Evolutionary conservation across 1,284 basidiomycete genomes (phyloP), one percentile per base, ranked within the genome.

Genomic region (Microbotryomycetes sp.): DNA sequence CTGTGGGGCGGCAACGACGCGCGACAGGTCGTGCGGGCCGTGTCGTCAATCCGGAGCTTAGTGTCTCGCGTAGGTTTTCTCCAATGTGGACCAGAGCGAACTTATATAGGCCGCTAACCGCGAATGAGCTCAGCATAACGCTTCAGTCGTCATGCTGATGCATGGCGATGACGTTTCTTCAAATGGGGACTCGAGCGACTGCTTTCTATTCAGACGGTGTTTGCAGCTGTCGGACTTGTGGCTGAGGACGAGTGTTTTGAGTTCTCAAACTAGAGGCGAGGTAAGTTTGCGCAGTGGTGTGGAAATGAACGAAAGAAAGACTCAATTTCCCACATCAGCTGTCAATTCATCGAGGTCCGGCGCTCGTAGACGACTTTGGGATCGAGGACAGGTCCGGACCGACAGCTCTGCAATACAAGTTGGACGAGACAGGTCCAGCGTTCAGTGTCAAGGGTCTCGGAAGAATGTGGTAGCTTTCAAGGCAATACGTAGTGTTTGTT

Each of bases 131-230:
- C 49, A 68, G 63, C 21, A 47, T n/a, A 11, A 23, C 7, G 35
- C 58, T 21, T 62, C 61, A 3, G 57, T 69, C 23, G 45, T 65
- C 27, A 56, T 63, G 24, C 60, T 66, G n/a, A 48, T 63, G 7
- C 68, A 67, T 56, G 57, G 59, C 35, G 66, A 67, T 45, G 57
- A 62, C 9, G 53, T 67, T 45, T 60, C 63, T 2, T 31, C 58
- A 2, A 48, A 50, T 21, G 27, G 47, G 5, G 41, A 51, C 24
- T 46, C 56, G 15, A 51, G 52, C 5, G 67, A 68, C 48, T 54
- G 59, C 21, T 68, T 64, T 53, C 45, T 68, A 18, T 59, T 68
- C 35, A 59, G 67, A 1, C 52, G 54, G 28, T 27, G 60, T 15
- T 28, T 66, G 9, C 62, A 60, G 47, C 13, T 31, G 7, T 52